Evolutionary conservation across 495 filamentous ascomycete species (phyloP), one percentile per base, ranked within the genome.

Genomic region (Podospora appendiculata): DNA sequence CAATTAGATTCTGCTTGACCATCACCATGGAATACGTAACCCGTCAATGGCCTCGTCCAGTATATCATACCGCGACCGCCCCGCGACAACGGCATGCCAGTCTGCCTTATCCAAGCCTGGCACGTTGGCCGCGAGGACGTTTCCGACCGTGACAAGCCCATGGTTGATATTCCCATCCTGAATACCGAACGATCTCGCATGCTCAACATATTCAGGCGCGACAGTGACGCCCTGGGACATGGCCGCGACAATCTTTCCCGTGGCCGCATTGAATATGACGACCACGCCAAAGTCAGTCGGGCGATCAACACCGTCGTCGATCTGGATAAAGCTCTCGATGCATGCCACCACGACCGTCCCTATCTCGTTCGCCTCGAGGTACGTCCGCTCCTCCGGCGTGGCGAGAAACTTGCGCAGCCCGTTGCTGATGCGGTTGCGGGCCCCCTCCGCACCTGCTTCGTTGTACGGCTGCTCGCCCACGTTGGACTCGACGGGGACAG

Each of bases 391-490:
- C 7, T 11, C 42, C 2, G 18, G 4, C 12, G 14, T 36, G n/a
- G 25, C 16, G 32, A 32, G 41, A 9, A 44, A n/a, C 16, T 41
- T 2, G 5, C 8, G 6, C 12, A 46, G 49, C 2, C 52, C 53
- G 18, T 58, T 52, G 8, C 18, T n/a, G n/a, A 58, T 54, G 4
- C 61, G 39, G 46, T 56, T 60, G 38, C 18, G 11, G 0, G 58
- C 58, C 1, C 61, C 61, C 6, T 33, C 12, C 9, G 43, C 17
- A 0, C 58, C 61, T 1, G 53, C 48, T 3, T 11, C 8, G 46
- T 61, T 41, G 32, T 60, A 61, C 8, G 61, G 55, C 41, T 63
- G 61, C 47, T 63, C 58, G 45, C 61, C 61, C 36, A 54, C 58
- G 6, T 42, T 44, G 11, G 61, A 61, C 3, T 33, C 9, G 16